Base-by-base conservation (phyloP, 1,284 basidiomycete species). In the Fomes fomentarius region DNA sequence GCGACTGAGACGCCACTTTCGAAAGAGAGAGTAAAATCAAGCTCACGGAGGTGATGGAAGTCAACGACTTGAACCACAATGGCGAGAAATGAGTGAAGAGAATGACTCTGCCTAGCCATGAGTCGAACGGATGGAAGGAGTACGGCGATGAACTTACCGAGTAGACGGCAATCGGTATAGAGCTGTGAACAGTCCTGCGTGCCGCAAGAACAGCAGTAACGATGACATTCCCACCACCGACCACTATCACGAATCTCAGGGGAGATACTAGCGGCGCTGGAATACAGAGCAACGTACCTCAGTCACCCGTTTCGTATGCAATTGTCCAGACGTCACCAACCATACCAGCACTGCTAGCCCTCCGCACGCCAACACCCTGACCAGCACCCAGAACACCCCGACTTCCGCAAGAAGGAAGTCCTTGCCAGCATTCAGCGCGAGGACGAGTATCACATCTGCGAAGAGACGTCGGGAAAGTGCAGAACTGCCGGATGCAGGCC, bases 381-480 rank as follows among this genome's bases (percentile, higher is more conserved):
- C 84, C 26, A 86, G 74, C 19, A 88, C 74, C 89, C 88, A 90
- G 65, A 89, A 86, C 6, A 87, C 80, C 11, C 85, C 85, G 19
- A 85, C 78, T 69, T 89, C 83, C 44, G 79, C 74, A 43, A 91
- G 71, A 3, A 89, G 68, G 73, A 81, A 83, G 62, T 85, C 84
- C 69, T 87, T 89, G 37, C 80, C 76, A 2, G 81, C 77, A 68
- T 83, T 79, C 38, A 88, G 70, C 9, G 84, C 76, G n/a, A 82
- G 68, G 26, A 85, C 85, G 51, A 87, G 82, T 45, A 87, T 69
- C 28, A 81, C 69, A 69, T 88, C 84, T 0, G 82, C 82, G 34
- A 85, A 63, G 46, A 85, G 62, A 40, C 87, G 76, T 58, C 75
- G 79, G 15, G 83, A 80, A 33, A 88, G 68, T 40, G 81, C 73